Conservation (phyloP, 768 basidiomycete genomes). For the Lactarius quietus region DNA sequence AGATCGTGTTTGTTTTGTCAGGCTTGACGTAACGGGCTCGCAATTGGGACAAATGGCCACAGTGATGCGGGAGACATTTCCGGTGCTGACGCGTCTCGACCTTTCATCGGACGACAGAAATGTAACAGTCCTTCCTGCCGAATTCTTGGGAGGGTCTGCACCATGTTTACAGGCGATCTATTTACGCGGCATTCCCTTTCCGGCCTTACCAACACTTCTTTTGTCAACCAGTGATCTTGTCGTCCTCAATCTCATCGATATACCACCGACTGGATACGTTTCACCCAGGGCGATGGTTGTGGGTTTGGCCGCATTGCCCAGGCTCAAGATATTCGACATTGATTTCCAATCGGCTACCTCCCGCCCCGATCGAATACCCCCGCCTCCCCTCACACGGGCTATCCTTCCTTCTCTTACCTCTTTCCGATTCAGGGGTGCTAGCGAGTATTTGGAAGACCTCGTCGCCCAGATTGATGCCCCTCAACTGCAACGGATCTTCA, state of each 20-base stretch:
- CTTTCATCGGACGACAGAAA: neutral
- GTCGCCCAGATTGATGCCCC: neutral
- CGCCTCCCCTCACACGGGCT: neutral
- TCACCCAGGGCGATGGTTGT: neutral
- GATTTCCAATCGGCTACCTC: neutral
- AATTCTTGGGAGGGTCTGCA: neutral
- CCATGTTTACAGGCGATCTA: neutral
- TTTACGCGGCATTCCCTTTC: neutral
- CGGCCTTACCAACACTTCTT: neutral
- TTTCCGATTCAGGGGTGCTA: neutral
- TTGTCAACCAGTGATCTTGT: neutral
- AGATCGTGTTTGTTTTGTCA: neutral
- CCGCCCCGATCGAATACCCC: neutral
- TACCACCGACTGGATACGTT: neutral
- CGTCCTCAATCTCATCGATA: neutral
- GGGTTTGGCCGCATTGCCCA: neutral
- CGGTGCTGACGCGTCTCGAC: neutral
- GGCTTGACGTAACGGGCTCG: neutral
- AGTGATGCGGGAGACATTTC: neutral
- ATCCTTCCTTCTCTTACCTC: neutral
- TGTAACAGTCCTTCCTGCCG: neutral
- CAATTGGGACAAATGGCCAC: neutral
- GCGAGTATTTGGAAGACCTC: constrained; percentile 5
- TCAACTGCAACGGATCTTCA: neutral
- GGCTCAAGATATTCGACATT: neutral